phyloP scores from a whole-genome alignment of 169 alveolate genomes.

The Plasmodium relictum region DNA sequence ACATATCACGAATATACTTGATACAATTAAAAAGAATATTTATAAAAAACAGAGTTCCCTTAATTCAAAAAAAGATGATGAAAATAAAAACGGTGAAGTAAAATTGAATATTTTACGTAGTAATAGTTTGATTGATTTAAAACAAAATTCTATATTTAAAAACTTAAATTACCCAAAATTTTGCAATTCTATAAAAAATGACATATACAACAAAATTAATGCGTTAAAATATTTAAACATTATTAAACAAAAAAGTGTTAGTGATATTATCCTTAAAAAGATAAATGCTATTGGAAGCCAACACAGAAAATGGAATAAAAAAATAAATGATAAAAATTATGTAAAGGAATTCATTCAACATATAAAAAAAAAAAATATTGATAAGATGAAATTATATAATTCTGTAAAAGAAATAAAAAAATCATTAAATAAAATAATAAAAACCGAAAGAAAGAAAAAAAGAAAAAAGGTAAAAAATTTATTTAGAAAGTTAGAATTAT shows the following conservation, averaged over 20 bases:
- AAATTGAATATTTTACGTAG: not conserved
- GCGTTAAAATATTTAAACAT: constrained; percentile 11
- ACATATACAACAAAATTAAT: constrained; percentile 4
- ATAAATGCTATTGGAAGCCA: not conserved
- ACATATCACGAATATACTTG: not conserved
- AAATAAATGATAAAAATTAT: not conserved
- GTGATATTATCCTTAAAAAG: not conserved
- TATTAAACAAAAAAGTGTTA: constrained; percentile 12
- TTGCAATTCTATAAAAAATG: not conserved
- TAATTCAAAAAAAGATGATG: not conserved
- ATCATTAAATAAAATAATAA: not conserved
- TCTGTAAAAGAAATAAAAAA: not conserved
- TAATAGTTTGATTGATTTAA: not conserved
- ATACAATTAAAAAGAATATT: not conserved
- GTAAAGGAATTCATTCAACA: not conserved
- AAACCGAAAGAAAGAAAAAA: not conserved
- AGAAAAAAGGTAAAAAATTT: not conserved
- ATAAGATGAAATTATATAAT: not conserved
- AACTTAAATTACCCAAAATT: constrained; percentile 1
- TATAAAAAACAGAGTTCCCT: not conserved
- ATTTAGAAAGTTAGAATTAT: too few relatives aligned
- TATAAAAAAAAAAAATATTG: not conserved
- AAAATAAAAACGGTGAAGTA: not conserved
- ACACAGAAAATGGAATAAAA: not conserved
- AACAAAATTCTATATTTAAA: constrained; percentile 1